Conservation (phyloP, 306 rosid species). For the Vigna unguiculata region DNA sequence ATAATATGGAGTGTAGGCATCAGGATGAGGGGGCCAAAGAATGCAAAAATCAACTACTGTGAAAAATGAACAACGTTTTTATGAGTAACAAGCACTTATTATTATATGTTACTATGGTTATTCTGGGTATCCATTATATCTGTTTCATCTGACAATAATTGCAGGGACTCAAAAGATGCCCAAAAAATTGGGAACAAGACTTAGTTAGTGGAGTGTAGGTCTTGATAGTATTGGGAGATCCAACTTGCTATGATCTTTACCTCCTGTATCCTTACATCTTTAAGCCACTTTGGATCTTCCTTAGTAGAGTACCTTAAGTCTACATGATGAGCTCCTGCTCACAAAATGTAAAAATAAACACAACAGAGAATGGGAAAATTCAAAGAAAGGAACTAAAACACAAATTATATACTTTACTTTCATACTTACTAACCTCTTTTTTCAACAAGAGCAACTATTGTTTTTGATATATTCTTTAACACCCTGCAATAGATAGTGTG, state of each 20-base stretch:
- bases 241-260: slow-evolving; percentile 61
- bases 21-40: background rate
- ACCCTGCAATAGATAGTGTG: slow-evolving; percentile 58
- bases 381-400: background rate
- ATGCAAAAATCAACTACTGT: slow-evolving; percentile 1
- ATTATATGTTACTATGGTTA: background rate
- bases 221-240: slow-evolving; percentile 68
- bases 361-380: background rate
- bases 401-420: background rate
- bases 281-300: slow-evolving; percentile 85
- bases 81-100: background rate
- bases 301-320: slow-evolving; percentile 72
- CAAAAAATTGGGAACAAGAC: background rate
- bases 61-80: slow-evolving; percentile 9
- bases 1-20: background rate
- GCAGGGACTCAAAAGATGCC: background rate
- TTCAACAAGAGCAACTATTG: slow-evolving; percentile 78
- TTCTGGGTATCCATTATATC: background rate
- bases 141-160: slow-evolving; percentile 19
- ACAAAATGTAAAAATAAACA: slow-evolving; percentile 10
- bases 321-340: slow-evolving; percentile 90
- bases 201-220: slow-evolving; percentile 39
- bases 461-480: slow-evolving; percentile 66
- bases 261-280: slow-evolving; percentile 70
- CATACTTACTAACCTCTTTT: slow-evolving; percentile 58